phyloP scores from a whole-genome alignment of 805 yeast genomes.

The Metschnikowia hibisci region DNA sequence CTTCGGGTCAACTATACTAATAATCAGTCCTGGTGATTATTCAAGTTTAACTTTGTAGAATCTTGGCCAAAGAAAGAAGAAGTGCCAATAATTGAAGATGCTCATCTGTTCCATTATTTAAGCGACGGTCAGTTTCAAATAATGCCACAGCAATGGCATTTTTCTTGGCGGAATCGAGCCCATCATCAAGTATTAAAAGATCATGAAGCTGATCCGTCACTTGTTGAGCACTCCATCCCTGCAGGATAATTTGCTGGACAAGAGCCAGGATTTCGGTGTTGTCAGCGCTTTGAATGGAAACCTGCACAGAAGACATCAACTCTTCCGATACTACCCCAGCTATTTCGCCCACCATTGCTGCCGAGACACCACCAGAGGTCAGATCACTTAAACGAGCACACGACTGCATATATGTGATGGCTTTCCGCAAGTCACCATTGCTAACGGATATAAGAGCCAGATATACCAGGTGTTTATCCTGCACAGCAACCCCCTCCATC shows the following conservation, averaged over 20 bases:
- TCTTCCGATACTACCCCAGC: slow-evolving; percentile 68
- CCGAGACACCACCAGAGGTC: slow-evolving; percentile 35
- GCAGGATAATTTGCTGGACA: slow-evolving; percentile 51
- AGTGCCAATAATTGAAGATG: slow-evolving; percentile 75
- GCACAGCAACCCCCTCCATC: slow-evolving; percentile 27
- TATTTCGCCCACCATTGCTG: slow-evolving; percentile 55
- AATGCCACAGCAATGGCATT: slow-evolving; percentile 59
- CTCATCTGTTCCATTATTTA: slow-evolving; percentile 87
- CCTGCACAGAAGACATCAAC: slow-evolving; percentile 40
- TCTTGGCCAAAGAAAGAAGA: slow-evolving; percentile 22
- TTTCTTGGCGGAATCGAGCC: slow-evolving; percentile 50
- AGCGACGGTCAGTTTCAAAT: slow-evolving; percentile 69
- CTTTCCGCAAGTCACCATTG: slow-evolving; percentile 88
- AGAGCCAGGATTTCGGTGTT: slow-evolving; percentile 30
- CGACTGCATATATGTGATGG: slow-evolving; percentile 78
- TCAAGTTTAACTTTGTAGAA: not conserved
- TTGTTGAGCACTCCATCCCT: slow-evolving; percentile 80
- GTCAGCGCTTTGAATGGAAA: slow-evolving; percentile 25
- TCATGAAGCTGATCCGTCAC: slow-evolving; percentile 71
- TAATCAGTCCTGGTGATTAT: too few species aligned
- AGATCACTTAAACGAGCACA: slow-evolving; percentile 17
- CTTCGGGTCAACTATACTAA: too few species aligned
- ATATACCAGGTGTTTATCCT: slow-evolving; percentile 48
- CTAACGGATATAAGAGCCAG: slow-evolving; percentile 66
- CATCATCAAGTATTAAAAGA: slow-evolving; percentile 52